Evolutionary conservation across 176 grass and related monocot species (phyloP), one percentile per base, ranked within the genome.

Genomic region (Hsuehochloa calcarea): DNA sequence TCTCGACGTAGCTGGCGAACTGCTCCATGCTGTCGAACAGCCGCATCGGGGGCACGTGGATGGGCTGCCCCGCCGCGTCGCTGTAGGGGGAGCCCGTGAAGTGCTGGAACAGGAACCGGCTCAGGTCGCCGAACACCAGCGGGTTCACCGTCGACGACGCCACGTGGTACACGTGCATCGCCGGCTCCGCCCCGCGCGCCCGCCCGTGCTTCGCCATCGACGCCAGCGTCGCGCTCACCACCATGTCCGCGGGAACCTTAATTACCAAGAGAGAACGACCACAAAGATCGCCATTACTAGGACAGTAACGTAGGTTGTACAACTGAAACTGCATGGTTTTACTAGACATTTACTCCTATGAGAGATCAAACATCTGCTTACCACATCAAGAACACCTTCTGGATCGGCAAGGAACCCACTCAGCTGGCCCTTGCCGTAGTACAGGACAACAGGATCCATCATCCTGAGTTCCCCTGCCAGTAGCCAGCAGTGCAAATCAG

Each of bases 221-320:
- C 29, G 91, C 96, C 82, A 98, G 75, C 39, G 87, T 95, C 70
- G 96, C 96, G 89, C 92, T 98, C 83, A 98, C 93, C 35, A 98
- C 96, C 96, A 98, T 98, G 91, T 98, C 96, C 49, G 68, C 96
- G 31, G 96, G 96, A 19, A 98, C 96, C 96, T 94, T 44, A 2
- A 45, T 45, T 63, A 76, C 74, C 62, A 58, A 43, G 2, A 13
- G 3, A 75, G 26, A 25, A 13, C 11, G 72, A 26, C 46, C 41
- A 22, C 31, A 34, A 34, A 34, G 31, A 29, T 68, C 65, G 68
- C 6, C 65, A 81, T 68, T 69, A 55, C 31, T 4, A 3, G 8
- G 38, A 69, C 35, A 8, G 16, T 14, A 38, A 77, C 13, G 37
- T 37, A 35, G 8, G 4, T 35, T 4, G 10, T 25, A 26, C 20